These are phyloP conservation scores for Venturia asperata DNA, from an alignment of 2,329 filamentous ascomycete genomes.

Conservation along the genomic window DNA sequence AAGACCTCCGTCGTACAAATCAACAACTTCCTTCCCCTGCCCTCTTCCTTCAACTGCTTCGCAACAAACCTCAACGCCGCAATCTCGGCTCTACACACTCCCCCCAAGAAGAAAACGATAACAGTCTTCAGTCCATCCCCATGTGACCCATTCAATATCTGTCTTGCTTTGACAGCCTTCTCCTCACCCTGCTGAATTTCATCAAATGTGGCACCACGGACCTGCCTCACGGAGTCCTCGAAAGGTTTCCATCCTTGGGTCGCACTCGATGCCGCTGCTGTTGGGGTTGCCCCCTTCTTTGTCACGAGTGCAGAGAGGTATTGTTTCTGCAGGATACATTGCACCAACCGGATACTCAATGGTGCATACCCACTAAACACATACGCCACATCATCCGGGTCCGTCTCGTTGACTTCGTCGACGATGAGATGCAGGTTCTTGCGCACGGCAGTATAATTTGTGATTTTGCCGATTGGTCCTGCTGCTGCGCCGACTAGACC, in stretches of 20 bases:
- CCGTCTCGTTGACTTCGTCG: slow-evolving; percentile 92
- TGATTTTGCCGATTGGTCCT: slow-evolving; percentile 33
- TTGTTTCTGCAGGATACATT: slow-evolving; percentile 87
- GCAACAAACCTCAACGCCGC: slow-evolving; percentile 87
- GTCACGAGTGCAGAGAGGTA: slow-evolving; percentile 59
- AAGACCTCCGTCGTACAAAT: slow-evolving; percentile 91
- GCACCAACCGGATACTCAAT: slow-evolving; percentile 80
- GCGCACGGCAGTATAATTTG: slow-evolving; percentile 83
- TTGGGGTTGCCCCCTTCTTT: slow-evolving; percentile 54
- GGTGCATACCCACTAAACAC: slow-evolving; percentile 97
- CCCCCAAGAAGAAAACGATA: slow-evolving; percentile 96
- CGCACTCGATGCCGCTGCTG: slow-evolving; percentile 33
- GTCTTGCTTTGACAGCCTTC: slow-evolving; percentile 79
- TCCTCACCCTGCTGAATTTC: slow-evolving; percentile 88
- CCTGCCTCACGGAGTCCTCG: slow-evolving; percentile 83
- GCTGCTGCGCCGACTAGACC: slow-evolving; percentile 48
- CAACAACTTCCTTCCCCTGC: slow-evolving; percentile 66
- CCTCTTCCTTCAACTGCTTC: slow-evolving; percentile 61
- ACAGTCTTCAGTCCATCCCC: slow-evolving; percentile 66
- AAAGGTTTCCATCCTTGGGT: slow-evolving; percentile 87
- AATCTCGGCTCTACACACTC: slow-evolving; percentile 93
- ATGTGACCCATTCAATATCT: slow-evolving; percentile 67
- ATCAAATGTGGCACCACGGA: slow-evolving; percentile 82
- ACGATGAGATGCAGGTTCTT: slow-evolving; percentile 84
- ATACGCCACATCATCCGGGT: slow-evolving; percentile 93